Base-by-base conservation (phyloP, 768 basidiomycete genomes). In the Daedaleopsis nitida region DNA sequence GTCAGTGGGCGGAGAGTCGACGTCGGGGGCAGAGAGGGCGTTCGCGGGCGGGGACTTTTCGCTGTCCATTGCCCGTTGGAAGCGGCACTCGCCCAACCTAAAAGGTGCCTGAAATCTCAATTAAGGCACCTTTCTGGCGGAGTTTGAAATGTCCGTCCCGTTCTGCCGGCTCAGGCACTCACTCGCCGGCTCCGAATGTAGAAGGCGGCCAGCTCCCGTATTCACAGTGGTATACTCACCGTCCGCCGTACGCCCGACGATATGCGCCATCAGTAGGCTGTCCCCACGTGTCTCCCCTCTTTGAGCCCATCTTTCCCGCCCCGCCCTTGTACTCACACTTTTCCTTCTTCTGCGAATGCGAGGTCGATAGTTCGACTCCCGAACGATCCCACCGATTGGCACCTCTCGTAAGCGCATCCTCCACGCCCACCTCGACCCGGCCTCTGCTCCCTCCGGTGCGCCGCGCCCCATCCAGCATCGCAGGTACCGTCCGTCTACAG, bases 31-130 rank as follows among this genome's bases (percentile, higher is more conserved):
- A 42, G 34, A 43, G 52, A 35, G 14, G 35, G 64, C 27, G 27
- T 32, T 32, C 27, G 27, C 60, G 60, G 65, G 39, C 60, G 60
- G 65, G 65, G 60, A 64, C 58, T 63, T 59, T 62, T 62, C 60
- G 66, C 51, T 55, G 63, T 67, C 66, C 66, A 67, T 67, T 58
- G 63, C 50, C 62, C 62, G 60, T 57, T 60, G 53, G 49, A 63
- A 63, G 59, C 57, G 57, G 52, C 55, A 52, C 27, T 13, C 23
- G 27, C 23, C 52, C 58, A 64, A 62, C 63, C 66, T 67, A 67
- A 67, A 67, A 67, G 66, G 66, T 67, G 66, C 66, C 66, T 67
- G 66, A 64, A 58, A 55, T 64, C 66, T 67, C 66, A 67, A 67
- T 67, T 67, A 67, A 67, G 66, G 66, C 66, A 67, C 66, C 32